Evolutionary conservation across 2,329 filamentous ascomycete genomes (phyloP).

Genomic region (Arthrobotrys sphaeroides): DNA sequence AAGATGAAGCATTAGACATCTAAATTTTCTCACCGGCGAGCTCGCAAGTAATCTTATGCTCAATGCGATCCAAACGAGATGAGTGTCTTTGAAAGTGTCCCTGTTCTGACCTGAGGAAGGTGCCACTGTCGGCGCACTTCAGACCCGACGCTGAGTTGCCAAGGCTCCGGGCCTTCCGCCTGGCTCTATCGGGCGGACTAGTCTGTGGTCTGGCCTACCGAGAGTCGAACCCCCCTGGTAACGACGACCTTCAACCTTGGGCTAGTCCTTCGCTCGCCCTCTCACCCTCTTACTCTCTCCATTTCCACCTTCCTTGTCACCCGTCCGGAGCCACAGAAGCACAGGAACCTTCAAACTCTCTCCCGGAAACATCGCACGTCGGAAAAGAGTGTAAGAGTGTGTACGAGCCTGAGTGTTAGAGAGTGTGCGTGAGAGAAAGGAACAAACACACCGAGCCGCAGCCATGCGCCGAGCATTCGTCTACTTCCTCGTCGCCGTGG

Average conservation of each 20-base stretch:
- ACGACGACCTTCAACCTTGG: constrained; percentile 82
- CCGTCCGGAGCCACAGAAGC: background rate
- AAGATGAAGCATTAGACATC: no score
- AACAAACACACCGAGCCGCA: background rate
- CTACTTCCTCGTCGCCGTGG: constrained; percentile 73
- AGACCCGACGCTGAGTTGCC: background rate
- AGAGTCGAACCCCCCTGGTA: background rate
- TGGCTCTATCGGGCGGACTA: constrained; percentile 6
- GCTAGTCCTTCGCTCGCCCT: constrained; percentile 76
- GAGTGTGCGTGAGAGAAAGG: background rate
- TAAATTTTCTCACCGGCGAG: no score
- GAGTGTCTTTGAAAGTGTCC: background rate
- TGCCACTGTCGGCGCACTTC: constrained; percentile 5
- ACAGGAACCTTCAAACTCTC: constrained; percentile 72
- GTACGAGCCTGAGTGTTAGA: no score
- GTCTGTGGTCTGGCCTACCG: background rate
- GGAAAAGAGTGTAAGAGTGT: no score
- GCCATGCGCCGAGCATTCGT: constrained; percentile 60
- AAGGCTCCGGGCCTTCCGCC: background rate
- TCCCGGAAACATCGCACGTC: constrained; percentile 74
- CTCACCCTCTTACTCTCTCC: constrained; percentile 71
- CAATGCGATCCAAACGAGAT: no score
- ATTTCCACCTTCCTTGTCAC: constrained; percentile 44
- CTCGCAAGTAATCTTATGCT: no score
- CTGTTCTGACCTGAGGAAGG: background rate